Percentiles rank a stretch among this genome's conserved stretches.
Evolutionary conservation across 2,329 filamentous ascomycete genomes (phyloP).

Genomic region (Paraphaeosphaeria minitans): DNA sequence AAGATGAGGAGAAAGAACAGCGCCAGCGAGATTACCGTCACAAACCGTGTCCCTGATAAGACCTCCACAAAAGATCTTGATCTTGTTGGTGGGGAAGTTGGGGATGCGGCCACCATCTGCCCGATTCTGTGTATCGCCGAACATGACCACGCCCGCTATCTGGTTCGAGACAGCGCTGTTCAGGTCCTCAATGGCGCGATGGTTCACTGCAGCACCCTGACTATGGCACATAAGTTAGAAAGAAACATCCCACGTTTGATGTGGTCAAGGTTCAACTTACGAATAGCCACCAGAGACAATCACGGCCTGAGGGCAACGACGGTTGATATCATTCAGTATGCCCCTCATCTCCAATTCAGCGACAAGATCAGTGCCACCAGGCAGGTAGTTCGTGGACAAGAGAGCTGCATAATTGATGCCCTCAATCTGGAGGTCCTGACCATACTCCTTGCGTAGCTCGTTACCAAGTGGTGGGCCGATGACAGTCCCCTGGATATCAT

Average conservation of each 20-base stretch:
- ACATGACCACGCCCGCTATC: slow-evolving; percentile 44
- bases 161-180: slow-evolving; percentile 18
- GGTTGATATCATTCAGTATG: slow-evolving; percentile 4
- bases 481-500: slow-evolving; percentile 26
- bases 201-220: slow-evolving; percentile 27
- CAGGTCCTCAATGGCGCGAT: slow-evolving; percentile 22
- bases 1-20: slow-evolving; percentile 15
- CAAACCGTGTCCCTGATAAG: slow-evolving; percentile 55
- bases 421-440: slow-evolving; percentile 10
- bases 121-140: slow-evolving; percentile 48
- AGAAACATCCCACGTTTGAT: not conserved
- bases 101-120: slow-evolving; percentile 41
- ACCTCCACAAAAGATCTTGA: slow-evolving; percentile 52
- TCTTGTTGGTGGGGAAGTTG: slow-evolving; percentile 43
- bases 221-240: not conserved
- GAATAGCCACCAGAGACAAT: slow-evolving; percentile 16
- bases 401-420: slow-evolving; percentile 16
- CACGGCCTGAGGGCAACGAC: slow-evolving; percentile 19
- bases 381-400: slow-evolving; percentile 14
- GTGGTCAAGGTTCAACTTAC: not conserved
- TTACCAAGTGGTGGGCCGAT: slow-evolving; percentile 14
- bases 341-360: slow-evolving; percentile 2
- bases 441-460: slow-evolving; percentile 7
- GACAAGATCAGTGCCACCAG: slow-evolving; percentile 2
- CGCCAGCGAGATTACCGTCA: slow-evolving; percentile 42